Conservation (phyloP, 2,329 filamentous ascomycete species). For the Xylariaceae sp. region DNA sequence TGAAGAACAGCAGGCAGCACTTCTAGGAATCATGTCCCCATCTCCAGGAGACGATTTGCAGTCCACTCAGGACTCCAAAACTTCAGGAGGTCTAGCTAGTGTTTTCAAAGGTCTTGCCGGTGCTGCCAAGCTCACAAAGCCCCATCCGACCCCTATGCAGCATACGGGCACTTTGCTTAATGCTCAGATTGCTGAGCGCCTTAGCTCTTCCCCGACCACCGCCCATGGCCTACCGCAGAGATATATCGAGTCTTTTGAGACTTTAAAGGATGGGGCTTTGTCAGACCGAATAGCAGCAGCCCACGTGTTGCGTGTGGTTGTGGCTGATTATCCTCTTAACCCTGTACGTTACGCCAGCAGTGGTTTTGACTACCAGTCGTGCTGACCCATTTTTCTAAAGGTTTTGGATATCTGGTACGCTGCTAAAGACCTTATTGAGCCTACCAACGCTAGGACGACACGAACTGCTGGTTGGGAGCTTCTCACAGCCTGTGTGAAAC, state of each 20-base stretch:
- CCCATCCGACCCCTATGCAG: constrained; percentile 40
- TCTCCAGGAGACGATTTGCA: constrained; percentile 52
- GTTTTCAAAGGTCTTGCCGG: constrained; percentile 61
- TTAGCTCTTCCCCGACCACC: constrained; percentile 36
- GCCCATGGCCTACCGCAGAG: constrained; percentile 44
- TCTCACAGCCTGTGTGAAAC: constrained; percentile 60
- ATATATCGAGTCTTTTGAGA: constrained; percentile 51
- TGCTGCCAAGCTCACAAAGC: constrained; percentile 47
- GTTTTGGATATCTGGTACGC: constrained; percentile 62
- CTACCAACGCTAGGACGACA: constrained; percentile 47
- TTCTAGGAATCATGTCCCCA: constrained; percentile 50
- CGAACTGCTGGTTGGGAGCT: constrained; percentile 62
- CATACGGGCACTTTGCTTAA: constrained; percentile 31
- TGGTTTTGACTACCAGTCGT: not conserved
- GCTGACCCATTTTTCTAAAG: constrained; percentile 5
- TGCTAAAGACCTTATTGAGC: constrained; percentile 60
- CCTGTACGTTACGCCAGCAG: constrained; percentile 29
- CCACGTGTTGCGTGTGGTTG: constrained; percentile 49
- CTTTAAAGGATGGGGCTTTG: constrained; percentile 47
- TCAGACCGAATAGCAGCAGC: constrained; percentile 55
- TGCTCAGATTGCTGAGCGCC: constrained; percentile 40
- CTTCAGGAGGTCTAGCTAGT: constrained; percentile 53
- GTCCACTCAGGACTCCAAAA: constrained; percentile 49
- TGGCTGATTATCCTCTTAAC: constrained; percentile 56
- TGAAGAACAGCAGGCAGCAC: constrained; percentile 31